A percentile compares a stretch with the other conserved stretches of the same genome.
Evolutionary conservation across 2,329 filamentous ascomycete genomes (phyloP).

Genomic region (Phoma sp.): DNA sequence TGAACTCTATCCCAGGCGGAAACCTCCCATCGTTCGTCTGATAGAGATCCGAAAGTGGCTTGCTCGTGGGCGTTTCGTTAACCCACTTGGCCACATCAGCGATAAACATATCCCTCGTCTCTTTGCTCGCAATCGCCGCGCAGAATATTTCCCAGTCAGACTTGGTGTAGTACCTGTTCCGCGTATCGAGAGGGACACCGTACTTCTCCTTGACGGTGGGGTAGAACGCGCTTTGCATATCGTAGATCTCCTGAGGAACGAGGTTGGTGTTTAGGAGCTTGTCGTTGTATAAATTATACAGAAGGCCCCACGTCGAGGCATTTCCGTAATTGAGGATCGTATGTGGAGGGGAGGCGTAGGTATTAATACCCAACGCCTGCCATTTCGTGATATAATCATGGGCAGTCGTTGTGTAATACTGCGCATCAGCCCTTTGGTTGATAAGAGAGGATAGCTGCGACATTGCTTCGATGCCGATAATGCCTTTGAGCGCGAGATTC

Average conservation of each 20-base stretch:
- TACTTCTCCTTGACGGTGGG: constrained; percentile 79
- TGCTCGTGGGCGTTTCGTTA: constrained; percentile 79
- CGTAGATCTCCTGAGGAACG: constrained; percentile 78
- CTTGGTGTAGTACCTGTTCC: constrained; percentile 80
- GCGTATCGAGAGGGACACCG: constrained; percentile 80
- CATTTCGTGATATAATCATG: constrained; percentile 75
- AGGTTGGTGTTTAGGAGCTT: constrained; percentile 58
- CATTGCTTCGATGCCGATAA: constrained; percentile 82
- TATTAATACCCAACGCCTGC: constrained; percentile 69
- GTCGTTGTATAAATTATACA: constrained; percentile 87
- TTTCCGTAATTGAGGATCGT: constrained; percentile 81
- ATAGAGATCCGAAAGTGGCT: constrained; percentile 82
- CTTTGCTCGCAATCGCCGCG: constrained; percentile 75
- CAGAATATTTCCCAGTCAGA: constrained; percentile 92
- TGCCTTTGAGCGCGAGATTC: constrained; percentile 83
- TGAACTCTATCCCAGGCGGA: constrained; percentile 78
- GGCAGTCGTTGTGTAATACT: constrained; percentile 68
- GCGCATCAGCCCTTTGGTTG: constrained; percentile 63
- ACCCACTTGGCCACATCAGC: constrained; percentile 79
- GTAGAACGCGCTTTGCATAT: constrained; percentile 83
- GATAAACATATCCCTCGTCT: constrained; percentile 74
- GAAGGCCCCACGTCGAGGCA: constrained; percentile 80
- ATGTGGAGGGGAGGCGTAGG: constrained; percentile 70
- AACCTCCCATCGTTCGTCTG: constrained; percentile 78
- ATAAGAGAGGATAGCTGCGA: constrained; percentile 70